Base-by-base conservation (phyloP, 306 rosid genomes). In the Psophocarpus tetragonolobus region DNA sequence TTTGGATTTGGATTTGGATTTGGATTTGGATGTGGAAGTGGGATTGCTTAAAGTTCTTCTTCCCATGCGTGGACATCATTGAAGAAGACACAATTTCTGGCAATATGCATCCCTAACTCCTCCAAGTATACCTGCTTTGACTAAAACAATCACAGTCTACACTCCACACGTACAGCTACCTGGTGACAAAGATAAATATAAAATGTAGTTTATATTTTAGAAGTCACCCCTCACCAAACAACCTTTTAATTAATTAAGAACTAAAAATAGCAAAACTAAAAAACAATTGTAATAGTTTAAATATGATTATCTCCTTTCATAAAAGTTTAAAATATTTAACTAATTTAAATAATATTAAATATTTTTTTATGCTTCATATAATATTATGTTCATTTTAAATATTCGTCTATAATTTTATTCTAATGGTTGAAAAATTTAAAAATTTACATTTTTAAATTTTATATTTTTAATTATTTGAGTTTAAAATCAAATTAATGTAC, bases 121-220 rank as follows among this genome's bases (percentile, higher is more conserved):
- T 17, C 4, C 3, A 17, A 4, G 3, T 13, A 17, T 76, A 29
- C 57, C 26, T 41, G 48, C 6, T 51, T 72, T 80, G 68, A 62
- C 33, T 73, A 10, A 3, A 48, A 12, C 65, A 35, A 64, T 80
- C 26, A 71, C 58, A 69, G 23, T 33, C 18, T 50, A n/a, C 47
- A 18, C 0, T 21, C 54, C 41, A 33, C 4, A 8, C 42, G n/a
- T n/a, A n/a, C n/a, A n/a, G n/a, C n/a, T n/a, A 15, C 26, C 41
- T 77, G 65, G 33, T 33, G 45, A 29, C 29, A 77, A 23, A 65
- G 72, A 82, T 77, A 72, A 72, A 33, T 66, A 64, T 45, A 42
- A 24, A 23, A 56, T 50, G 13, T 27, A 63, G 57, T 33, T 67
- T 10, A 3, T 27, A 63, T 45, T 33, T 67, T 10, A 3, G 23